These are phyloP conservation scores for Apostasia ramifera DNA, from an alignment of 106 monocot genomes.

Conservation along the genomic window DNA sequence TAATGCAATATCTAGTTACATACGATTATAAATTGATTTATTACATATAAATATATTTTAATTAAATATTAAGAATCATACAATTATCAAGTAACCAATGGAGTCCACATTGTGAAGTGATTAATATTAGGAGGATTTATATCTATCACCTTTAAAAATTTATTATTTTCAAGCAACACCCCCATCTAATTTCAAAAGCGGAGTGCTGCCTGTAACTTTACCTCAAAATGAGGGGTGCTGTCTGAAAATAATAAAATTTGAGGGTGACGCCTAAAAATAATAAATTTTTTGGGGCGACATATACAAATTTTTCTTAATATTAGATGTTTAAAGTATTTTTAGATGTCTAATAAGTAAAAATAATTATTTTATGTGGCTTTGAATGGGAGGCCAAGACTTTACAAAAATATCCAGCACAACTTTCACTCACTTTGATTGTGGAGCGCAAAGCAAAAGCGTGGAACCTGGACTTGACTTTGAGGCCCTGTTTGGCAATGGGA, in stretches of 20 bases:
- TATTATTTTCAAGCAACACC: too few species aligned
- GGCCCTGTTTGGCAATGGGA: too few species aligned
- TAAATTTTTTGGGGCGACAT: background rate
- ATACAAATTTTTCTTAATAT: background rate
- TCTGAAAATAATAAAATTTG: background rate
- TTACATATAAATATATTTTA: background rate
- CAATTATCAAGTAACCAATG: background rate
- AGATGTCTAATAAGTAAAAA: background rate
- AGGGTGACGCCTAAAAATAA: background rate
- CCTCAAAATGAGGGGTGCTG: too few species aligned
- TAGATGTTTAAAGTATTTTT: background rate
- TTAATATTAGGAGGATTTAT: too few species aligned
- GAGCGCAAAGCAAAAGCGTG: slow-evolving; percentile 52
- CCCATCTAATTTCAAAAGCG: too few species aligned
- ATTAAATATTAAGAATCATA: background rate
- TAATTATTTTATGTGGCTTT: background rate
- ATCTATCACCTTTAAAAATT: too few species aligned
- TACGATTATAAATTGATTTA: background rate
- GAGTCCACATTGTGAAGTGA: too few species aligned
- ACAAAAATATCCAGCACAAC: slow-evolving; percentile 78
- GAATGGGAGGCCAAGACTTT: slow-evolving; percentile 52
- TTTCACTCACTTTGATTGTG: slow-evolving; percentile 58
- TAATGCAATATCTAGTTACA: too few species aligned
- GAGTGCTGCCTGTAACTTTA: too few species aligned
- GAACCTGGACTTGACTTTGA: slow-evolving; percentile 52